Base-by-base conservation (phyloP, 2,329 filamentous ascomycete genomes). In the Aspergillus uvarum region DNA sequence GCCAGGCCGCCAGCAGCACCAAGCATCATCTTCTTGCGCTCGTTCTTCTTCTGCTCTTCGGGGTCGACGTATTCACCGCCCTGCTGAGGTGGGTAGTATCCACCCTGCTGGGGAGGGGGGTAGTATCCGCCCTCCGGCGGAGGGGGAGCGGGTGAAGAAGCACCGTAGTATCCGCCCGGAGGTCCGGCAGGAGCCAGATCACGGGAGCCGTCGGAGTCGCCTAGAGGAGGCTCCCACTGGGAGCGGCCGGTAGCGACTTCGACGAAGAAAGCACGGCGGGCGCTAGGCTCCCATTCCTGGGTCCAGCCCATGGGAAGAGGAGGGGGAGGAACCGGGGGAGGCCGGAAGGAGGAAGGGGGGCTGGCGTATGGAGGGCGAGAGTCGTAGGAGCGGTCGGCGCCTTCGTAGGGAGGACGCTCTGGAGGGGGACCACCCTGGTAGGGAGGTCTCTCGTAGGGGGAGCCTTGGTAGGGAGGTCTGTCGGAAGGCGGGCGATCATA, bases 251-350 rank as follows among this genome's bases (percentile, higher is more conserved):
- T 85, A 51, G 83, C 79, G 59, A 85, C 77, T 72, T 89, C 86
- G 59, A 86, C 80, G 68, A 87, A 90, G 76, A 85, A 89, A 78
- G 85, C 89, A 58, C 85, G 83, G 69, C 87, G 83, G 61, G 81
- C 77, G 59, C 79, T 80, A 59, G 84, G 81, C 65, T 90, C 87
- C 75, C 83, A 90, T 72, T 88, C 83, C 24, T 85, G 79, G 29
- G 79, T 76, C 87, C 87, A 90, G 65, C 87, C 87, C 53, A 79
- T 69, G 24, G 87, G 81, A 64, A 88, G 77, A 19, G 72, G 70
- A 61, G 83, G 77, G 24, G 87, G 82, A 66, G 76, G 77, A 53
- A 72, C 72, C 3, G 69, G 66, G 16, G 72, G 75, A 29, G 73
- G 75, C 2, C 70, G 71, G 22, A 68, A 60, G 35, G 65, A 64